Conservation (phyloP, 75 land plant genomes). For the Cupressus sempervirens region DNA sequence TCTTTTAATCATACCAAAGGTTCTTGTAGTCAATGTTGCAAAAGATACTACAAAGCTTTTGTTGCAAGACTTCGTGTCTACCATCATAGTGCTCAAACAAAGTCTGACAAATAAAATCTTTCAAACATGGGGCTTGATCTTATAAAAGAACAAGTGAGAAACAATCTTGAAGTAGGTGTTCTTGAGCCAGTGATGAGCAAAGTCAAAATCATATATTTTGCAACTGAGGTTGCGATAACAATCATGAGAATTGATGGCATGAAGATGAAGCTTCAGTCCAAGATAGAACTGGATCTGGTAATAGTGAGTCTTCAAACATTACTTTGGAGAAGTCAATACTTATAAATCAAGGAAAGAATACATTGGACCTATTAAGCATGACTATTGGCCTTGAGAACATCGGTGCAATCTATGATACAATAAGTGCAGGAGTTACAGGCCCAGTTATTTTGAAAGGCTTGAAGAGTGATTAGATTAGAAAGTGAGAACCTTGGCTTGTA, state of each 20-base stretch:
- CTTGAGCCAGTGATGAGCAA: too few relatives aligned
- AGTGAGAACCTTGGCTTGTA: constrained; percentile 38
- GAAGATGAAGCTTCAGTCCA: too few relatives aligned
- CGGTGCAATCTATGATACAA: constrained; percentile 53
- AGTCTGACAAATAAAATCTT: too few relatives aligned
- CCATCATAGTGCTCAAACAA: constrained; percentile 84
- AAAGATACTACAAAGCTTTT: too few relatives aligned
- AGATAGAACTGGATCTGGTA: constrained; percentile 43
- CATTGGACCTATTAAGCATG: constrained; percentile 51
- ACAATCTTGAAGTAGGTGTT: too few relatives aligned
- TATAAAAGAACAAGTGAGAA: too few relatives aligned
- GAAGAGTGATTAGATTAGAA: constrained; percentile 38
- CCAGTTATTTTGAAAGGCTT: constrained; percentile 25
- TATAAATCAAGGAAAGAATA: constrained; percentile 39
- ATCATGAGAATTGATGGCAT: constrained; percentile 91
- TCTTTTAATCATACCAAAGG: constrained; percentile 92
- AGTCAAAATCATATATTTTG: constrained; percentile 44
- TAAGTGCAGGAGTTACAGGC: constrained; percentile 56
- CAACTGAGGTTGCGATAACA: constrained; percentile 90
- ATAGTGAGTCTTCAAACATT: constrained; percentile 28
- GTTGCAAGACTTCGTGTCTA: constrained; percentile 51
- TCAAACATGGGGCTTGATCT: too few relatives aligned
- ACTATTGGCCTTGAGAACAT: constrained; percentile 72
- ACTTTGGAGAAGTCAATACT: constrained; percentile 22
- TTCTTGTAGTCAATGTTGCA: not conserved